These are phyloP conservation scores for Macaranga tanarius DNA, from an alignment of 441 rosid species.

Conservation along the genomic window DNA sequence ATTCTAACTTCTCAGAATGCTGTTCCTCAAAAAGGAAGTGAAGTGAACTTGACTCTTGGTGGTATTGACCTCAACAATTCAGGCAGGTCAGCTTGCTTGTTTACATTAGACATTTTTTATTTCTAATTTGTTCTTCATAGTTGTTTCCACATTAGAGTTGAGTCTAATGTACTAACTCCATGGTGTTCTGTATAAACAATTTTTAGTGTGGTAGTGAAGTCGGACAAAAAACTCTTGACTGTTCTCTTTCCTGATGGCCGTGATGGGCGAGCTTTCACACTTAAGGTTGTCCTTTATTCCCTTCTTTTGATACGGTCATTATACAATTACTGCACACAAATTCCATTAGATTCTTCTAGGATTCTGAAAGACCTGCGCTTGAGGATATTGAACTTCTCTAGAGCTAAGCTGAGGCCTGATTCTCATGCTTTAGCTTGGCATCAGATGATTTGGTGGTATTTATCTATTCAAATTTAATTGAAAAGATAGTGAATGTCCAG, in stretches of 20 bases:
- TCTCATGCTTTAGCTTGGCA: neutral
- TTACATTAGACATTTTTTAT: conserved; percentile 23
- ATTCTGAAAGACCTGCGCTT: neutral
- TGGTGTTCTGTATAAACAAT: conserved; percentile 27
- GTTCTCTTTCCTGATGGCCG: conserved; percentile 97
- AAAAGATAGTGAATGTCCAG: neutral
- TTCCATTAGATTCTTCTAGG: neutral
- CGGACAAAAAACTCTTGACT: conserved; percentile 93
- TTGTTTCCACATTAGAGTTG: conserved; percentile 24
- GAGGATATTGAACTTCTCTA: neutral
- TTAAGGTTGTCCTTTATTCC: conserved; percentile 60
- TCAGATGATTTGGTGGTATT: neutral
- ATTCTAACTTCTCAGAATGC: conserved; percentile 62
- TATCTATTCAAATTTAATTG: neutral
- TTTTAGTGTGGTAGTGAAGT: conserved; percentile 91
- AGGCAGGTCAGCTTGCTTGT: conserved; percentile 98
- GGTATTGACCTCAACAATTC: conserved; percentile 99
- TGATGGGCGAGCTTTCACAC: conserved; percentile 96
- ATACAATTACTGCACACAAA: neutral
- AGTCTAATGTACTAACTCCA: conserved; percentile 33
- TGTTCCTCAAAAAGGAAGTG: conserved; percentile 77
- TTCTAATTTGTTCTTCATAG: neutral
- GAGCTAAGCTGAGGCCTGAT: neutral
- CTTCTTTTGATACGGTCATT: neutral
- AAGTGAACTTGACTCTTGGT: conserved; percentile 95